phyloP scores from a whole-genome alignment of 2,329 filamentous ascomycete species.

The Zarea fungicola region DNA sequence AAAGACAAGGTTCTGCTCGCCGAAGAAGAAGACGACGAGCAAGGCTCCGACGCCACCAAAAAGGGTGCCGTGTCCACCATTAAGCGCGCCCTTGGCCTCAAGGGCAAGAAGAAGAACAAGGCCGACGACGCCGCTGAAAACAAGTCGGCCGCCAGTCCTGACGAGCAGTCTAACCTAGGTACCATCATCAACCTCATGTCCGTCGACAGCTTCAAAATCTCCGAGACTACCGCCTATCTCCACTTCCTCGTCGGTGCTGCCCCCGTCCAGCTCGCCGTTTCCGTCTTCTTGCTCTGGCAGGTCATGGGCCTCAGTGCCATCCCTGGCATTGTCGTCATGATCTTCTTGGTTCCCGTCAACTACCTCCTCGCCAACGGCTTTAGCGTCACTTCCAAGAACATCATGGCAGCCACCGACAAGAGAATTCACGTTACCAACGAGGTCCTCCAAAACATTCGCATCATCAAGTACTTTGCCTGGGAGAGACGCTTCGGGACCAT shows the following conservation, averaged over 20 bases:
- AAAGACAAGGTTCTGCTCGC: constrained; percentile 66
- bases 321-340: constrained; percentile 87
- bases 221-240: constrained; percentile 88
- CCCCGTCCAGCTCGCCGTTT: constrained; percentile 80
- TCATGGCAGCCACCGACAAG: constrained; percentile 89
- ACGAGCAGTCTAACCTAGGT: constrained; percentile 82
- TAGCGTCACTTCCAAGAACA: constrained; percentile 78
- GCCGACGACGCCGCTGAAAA: constrained; percentile 30
- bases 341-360: constrained; percentile 82
- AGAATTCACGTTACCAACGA: constrained; percentile 96
- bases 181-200: constrained; percentile 99
- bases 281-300: constrained; percentile 75
- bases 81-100: constrained; percentile 55
- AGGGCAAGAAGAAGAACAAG: constrained; percentile 42
- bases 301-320: constrained; percentile 92
- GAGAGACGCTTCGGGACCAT: constrained; percentile 82
- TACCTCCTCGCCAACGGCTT: constrained; percentile 84
- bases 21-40: constrained; percentile 34
- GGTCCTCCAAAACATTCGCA: constrained; percentile 92
- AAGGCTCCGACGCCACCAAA: constrained; percentile 30
- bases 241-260: constrained; percentile 94
- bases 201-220: constrained; percentile 98
- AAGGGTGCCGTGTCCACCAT: constrained; percentile 42
- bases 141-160: constrained; percentile 34
- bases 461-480: constrained; percentile 99